Base-by-base conservation (phyloP, 352 stramenopile genomes). In the Globisporangium sylvaticum region DNA sequence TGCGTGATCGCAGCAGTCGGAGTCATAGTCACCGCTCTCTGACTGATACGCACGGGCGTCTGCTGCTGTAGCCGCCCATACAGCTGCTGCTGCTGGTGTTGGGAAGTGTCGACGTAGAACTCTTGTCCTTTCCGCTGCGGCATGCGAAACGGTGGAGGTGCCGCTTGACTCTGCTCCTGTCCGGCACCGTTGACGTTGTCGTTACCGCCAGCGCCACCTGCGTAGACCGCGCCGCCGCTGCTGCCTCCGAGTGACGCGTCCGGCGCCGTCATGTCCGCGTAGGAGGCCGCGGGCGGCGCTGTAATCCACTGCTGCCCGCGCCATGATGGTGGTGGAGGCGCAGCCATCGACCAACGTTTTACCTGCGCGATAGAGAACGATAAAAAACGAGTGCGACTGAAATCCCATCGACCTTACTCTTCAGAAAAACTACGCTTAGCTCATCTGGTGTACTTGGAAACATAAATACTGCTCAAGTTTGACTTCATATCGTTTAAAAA, bases 11-110 rank as follows among this genome's bases (percentile, higher is more conserved):
- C 58, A 67, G 50, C 58, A 53, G 27, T 64, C 8, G 20, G 14
- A 42, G 27, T 25, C n/a, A 37, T 37, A 18, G 32, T 6, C 22
- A 24, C 15, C 3, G 14, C 20, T 20, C 8, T 56, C 18, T 22
- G 25, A 25, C 15, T 57, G 25, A 18, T 29, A 2, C 32, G 37
- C n/a, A 46, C 29, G 10, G 44, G 44, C 14, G 18, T 42, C 9
- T 65, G 54, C 54, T 64, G 62, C 9, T 58, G 55, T 24, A 63
- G 66, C 56, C 61, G 61, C 25, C 52, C 39, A 24, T 71, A 56
- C n/a, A 32, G n/a, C 14, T 63, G 54, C 37, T 57, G 29, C n/a
- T n/a, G n/a, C n/a, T n/a, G n/a, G n/a, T n/a, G n/a, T n/a, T 32
- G 54, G 27, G 54, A 32, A 57, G 60, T 4, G 44, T 58, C 46